Base-by-base conservation (phyloP, 257 asterid genomes). In the Echites panduratus region DNA sequence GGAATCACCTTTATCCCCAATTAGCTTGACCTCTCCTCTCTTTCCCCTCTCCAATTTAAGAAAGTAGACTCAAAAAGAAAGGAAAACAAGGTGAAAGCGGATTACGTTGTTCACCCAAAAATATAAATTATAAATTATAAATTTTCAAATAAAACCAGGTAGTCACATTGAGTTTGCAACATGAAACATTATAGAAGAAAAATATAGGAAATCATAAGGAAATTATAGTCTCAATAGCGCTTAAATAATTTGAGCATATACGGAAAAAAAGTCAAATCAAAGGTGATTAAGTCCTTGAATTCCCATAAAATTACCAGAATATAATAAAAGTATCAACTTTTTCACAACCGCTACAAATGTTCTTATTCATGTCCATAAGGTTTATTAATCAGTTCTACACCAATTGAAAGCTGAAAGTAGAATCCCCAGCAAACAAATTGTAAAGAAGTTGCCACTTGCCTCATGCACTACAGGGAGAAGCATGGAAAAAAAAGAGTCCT, bases 1-100 rank as follows among this genome's bases (percentile, higher is more conserved):
- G 52, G 71, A 54, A 49, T 27, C 54, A 67, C 73, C 35, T 50
- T 70, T 69, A 67, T 41, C 11, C 43, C 40, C 52, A 38, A 70
- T 53, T 52, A 53, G 20, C 38, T 27, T 10, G 61, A 53, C 8
- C 4, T 14, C 38, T n/a, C 24, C 20, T 1, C 24, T 16, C 50
- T 43, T 53, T 38, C 48, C 32, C 53, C 26, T 1, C 9, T 62
- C 29, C 41, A 41, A 27, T 9, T 10, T 7, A 43, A 47, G 27
- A 24, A 41, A 72, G 17, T 27, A 2, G 7, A 2, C 32, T 24
- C 49, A 56, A 20, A 12, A n/a, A 17, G 9, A 10, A 41, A 9
- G 40, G 10, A 67, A 68, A 68, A 35, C 27, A 47, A 16, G 56
- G 45, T 26, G 26, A 50, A 56, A 56, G 27, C 26, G 68, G 50